Conservation (phyloP, 2,329 filamentous ascomycete species). For the Aspergillus puulaauensis region DNA sequence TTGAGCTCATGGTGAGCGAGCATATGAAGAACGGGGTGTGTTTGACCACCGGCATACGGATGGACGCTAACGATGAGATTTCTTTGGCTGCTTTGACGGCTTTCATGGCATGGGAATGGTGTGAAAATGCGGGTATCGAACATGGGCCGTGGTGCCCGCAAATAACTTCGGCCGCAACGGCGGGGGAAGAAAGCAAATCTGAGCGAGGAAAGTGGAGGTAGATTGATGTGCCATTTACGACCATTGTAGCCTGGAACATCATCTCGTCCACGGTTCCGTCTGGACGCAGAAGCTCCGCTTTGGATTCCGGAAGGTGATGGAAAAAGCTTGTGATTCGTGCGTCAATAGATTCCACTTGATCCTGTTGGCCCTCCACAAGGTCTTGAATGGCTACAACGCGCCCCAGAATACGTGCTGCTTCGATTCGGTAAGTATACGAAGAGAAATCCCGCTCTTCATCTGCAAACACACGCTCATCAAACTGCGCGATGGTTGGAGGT, state of each 20-base stretch:
- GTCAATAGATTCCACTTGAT: conserved; percentile 61
- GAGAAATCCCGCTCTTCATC: conserved; percentile 69
- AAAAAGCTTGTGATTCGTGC: conserved; percentile 69
- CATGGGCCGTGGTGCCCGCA: conserved; percentile 41
- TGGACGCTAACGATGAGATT: conserved; percentile 71
- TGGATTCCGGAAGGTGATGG: conserved; percentile 71
- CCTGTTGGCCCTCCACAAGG: conserved; percentile 43
- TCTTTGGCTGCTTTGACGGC: conserved; percentile 76
- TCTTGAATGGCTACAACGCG: conserved; percentile 60
- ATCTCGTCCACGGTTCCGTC: conserved; percentile 79
- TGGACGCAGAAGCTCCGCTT: conserved; percentile 67
- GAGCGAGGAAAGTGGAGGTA: conserved; percentile 78
- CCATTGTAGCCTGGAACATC: conserved; percentile 89
- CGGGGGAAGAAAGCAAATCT: conserved; percentile 61
- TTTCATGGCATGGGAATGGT: conserved; percentile 68
- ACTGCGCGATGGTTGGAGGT: conserved; percentile 67
- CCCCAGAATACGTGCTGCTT: conserved; percentile 75
- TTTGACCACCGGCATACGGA: conserved; percentile 57
- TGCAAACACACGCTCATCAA: conserved; percentile 74
- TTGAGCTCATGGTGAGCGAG: conserved; percentile 73
- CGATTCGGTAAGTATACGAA: conserved; percentile 81
- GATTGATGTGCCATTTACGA: conserved; percentile 63
- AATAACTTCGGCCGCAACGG: conserved; percentile 49
- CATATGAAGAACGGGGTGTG: conserved; percentile 86
- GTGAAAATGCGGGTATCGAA: conserved; percentile 40